Conservation (phyloP, 1,284 basidiomycete species). For the Pseudozyma tsukubaensis region DNA sequence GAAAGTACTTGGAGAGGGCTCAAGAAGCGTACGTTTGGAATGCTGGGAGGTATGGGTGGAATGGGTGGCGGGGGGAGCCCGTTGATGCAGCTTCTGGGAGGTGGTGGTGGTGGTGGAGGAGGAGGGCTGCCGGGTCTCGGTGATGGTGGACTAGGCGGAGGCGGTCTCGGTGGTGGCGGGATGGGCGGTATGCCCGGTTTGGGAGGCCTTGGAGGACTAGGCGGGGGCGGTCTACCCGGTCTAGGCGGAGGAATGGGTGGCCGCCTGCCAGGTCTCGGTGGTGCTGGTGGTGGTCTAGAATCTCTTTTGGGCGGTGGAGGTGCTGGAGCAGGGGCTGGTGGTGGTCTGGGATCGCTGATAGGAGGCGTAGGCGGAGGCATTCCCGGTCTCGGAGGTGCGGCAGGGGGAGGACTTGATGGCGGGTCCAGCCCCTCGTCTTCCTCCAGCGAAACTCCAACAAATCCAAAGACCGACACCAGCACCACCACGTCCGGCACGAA, state of each 20-base stretch:
- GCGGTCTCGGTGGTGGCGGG: neutral
- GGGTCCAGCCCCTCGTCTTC: neutral
- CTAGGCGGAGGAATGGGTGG: neutral
- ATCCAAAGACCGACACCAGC: neutral
- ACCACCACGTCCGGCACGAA: neutral
- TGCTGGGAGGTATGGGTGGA: conserved; percentile 10
- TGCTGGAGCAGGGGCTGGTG: neutral
- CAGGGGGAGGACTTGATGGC: neutral
- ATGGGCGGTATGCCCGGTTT: neutral
- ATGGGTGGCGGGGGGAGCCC: neutral
- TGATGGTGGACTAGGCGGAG: conserved; percentile 2
- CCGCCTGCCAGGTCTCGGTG: neutral
- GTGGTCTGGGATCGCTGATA: neutral
- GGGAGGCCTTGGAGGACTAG: neutral
- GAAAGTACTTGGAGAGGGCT: neutral
- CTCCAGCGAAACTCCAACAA: too few relatives aligned
- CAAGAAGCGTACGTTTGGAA: conserved; percentile 3
- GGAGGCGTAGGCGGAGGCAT: neutral
- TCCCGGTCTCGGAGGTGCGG: neutral
- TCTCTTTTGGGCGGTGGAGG: neutral
- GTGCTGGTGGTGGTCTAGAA: neutral
- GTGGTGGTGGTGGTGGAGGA: neutral
- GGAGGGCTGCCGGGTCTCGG: neutral
- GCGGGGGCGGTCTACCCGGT: neutral
- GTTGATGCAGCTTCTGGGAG: neutral